These are phyloP conservation scores for Rhodamnia rubescens DNA, from an alignment of 345 rosid genomes.

Conservation along the genomic window DNA sequence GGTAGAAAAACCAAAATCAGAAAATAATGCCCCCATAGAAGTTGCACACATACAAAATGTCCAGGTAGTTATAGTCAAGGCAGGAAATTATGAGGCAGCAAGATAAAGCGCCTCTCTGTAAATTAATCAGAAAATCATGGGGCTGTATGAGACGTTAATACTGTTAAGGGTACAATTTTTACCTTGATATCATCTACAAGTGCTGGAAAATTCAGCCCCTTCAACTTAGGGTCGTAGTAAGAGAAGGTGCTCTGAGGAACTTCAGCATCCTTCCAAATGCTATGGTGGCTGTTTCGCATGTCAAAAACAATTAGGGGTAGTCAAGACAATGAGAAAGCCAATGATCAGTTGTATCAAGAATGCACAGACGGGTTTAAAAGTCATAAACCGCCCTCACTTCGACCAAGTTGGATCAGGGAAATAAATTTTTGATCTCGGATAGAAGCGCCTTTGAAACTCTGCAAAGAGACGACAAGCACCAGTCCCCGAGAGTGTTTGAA, in stretches of 20 bases:
- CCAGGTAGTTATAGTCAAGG: not conserved
- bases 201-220: slow-evolving; percentile 77
- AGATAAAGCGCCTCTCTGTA: not conserved
- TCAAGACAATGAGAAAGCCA: not conserved
- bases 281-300: slow-evolving; percentile 63
- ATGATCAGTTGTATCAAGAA: not conserved
- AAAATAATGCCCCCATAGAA: not conserved
- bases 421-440: slow-evolving; percentile 72
- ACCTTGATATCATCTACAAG: slow-evolving; percentile 91
- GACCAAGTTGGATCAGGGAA: slow-evolving; percentile 96
- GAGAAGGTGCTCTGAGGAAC: slow-evolving; percentile 71
- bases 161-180: not conserved
- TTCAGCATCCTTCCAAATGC: slow-evolving; percentile 95
- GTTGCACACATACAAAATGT: not conserved
- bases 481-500: slow-evolving; percentile 87
- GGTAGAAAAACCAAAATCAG: not conserved
- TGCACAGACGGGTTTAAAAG: not conserved
- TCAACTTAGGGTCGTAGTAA: slow-evolving; percentile 71
- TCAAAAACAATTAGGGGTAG: not conserved
- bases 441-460: slow-evolving; percentile 82
- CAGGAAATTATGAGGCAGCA: not conserved
- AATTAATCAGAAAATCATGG: not conserved
- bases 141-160: not conserved
- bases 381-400: slow-evolving; percentile 41
- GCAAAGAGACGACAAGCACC: slow-evolving; percentile 94